Percentiles rank a stretch among this genome's conserved stretches.
phyloP scores from a whole-genome alignment of 257 asterid species.

The Solanum pennellii region DNA sequence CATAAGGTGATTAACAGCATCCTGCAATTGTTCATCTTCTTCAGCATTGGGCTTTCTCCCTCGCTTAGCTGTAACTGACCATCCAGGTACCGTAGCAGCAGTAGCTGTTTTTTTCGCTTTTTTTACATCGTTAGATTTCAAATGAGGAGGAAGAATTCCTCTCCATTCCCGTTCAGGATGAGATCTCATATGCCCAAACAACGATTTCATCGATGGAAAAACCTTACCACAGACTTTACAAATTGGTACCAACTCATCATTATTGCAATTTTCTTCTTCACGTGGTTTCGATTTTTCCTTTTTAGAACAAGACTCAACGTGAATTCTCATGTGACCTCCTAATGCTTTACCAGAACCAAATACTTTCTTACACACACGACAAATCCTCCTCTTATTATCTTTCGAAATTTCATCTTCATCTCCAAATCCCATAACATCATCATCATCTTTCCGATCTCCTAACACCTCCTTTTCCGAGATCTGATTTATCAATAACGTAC shows the following conservation, averaged over 20 bases:
- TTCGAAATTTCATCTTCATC: not conserved
- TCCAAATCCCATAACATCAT: not conserved
- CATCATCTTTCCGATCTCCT: not conserved
- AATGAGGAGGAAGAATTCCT: conserved; percentile 30
- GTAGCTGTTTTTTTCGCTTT: not conserved
- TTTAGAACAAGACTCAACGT: conserved; percentile 14
- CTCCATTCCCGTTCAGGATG: conserved; percentile 57
- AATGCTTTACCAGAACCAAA: conserved; percentile 65
- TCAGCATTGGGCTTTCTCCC: conserved; percentile 26
- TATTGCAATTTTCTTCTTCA: not conserved
- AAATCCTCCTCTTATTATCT: conserved; percentile 15
- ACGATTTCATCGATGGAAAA: conserved; percentile 39
- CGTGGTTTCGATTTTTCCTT: conserved; percentile 2
- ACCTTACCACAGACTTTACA: conserved; percentile 31
- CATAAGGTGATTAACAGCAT: conserved; percentile 32
- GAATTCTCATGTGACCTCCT: conserved; percentile 83
- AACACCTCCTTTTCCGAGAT: conserved; percentile 1
- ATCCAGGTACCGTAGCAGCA: conserved; percentile 9
- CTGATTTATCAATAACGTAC: conserved; percentile 10
- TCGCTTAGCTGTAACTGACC: conserved; percentile 48
- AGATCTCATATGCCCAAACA: conserved; percentile 59
- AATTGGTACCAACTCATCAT: not conserved
- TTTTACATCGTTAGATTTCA: not conserved
- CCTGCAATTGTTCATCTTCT: not conserved
- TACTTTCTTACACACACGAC: conserved; percentile 34